phyloP scores from a whole-genome alignment of 2,329 filamentous ascomycete species.

The Ophiocordyceps robertsii region DNA sequence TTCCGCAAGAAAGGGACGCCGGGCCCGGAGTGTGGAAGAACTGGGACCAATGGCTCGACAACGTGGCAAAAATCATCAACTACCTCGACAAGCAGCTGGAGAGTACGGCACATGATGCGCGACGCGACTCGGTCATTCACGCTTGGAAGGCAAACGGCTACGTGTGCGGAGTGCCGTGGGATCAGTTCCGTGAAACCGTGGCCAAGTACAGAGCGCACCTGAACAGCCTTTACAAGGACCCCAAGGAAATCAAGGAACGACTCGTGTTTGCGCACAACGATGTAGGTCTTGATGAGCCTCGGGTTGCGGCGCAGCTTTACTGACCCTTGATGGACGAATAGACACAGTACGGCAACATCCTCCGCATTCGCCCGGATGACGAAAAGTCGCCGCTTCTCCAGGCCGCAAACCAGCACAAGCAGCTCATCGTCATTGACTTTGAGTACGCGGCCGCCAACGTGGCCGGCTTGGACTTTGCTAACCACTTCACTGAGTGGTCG shows the following conservation, averaged over 20 bases:
- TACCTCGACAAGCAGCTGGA: conserved; percentile 46
- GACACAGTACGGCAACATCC: conserved; percentile 98
- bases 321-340: conserved; percentile 18
- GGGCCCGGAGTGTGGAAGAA: conserved; percentile 82
- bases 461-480: conserved; percentile 82
- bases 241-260: conserved; percentile 52
- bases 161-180: conserved; percentile 77
- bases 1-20: conserved; percentile 60
- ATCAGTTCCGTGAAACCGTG: conserved; percentile 58
- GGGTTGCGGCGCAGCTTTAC: background rate
- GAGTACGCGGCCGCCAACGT: conserved; percentile 90
- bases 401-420: conserved; percentile 88
- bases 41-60: conserved; percentile 82
- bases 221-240: conserved; percentile 55
- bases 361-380: conserved; percentile 54
- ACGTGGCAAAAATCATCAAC: conserved; percentile 46
- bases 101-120: conserved; percentile 14
- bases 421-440: conserved; percentile 94
- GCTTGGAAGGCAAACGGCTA: conserved; percentile 58
- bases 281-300: conserved; percentile 40
- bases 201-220: conserved; percentile 67
- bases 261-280: conserved; percentile 97
- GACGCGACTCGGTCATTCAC: conserved; percentile 18
- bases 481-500: conserved; percentile 97
- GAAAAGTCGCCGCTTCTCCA: conserved; percentile 77